Evolutionary conservation across 2,329 filamentous ascomycete genomes (phyloP).

Genomic region (Aspergillus sergii): DNA sequence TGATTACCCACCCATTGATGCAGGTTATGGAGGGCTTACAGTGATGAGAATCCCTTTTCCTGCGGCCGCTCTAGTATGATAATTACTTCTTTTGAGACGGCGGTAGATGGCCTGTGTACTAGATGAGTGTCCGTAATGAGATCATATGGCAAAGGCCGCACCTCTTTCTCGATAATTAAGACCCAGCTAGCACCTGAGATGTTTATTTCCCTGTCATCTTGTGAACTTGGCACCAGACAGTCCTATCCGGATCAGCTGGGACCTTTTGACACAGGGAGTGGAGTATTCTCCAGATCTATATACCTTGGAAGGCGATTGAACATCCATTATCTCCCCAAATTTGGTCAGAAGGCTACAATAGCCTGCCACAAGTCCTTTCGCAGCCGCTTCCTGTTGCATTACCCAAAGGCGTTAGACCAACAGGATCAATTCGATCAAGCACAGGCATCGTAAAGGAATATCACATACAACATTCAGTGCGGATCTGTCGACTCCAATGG

Average conservation of each 20-base stretch:
- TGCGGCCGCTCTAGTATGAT: constrained; percentile 46
- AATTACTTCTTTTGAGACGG: constrained; percentile 52
- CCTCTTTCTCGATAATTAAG: constrained; percentile 67
- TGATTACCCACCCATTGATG: not conserved
- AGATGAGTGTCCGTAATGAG: not conserved
- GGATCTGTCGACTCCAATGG: constrained; percentile 57
- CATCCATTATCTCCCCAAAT: constrained; percentile 38
- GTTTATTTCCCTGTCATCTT: constrained; percentile 49
- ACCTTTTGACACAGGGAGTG: not conserved
- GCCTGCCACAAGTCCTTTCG: constrained; percentile 48
- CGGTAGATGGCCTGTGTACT: constrained; percentile 59
- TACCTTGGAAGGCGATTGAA: constrained; percentile 37
- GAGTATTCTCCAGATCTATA: not conserved
- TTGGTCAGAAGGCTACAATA: constrained; percentile 30
- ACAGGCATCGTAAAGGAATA: not conserved
- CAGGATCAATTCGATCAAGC: not conserved
- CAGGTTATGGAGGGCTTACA: constrained; percentile 37
- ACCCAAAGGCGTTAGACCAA: not conserved
- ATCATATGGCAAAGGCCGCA: constrained; percentile 23
- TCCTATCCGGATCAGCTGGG: constrained; percentile 42
- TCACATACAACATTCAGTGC: constrained; percentile 60
- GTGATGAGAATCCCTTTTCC: constrained; percentile 59
- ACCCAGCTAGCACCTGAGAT: constrained; percentile 57
- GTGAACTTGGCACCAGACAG: constrained; percentile 54
- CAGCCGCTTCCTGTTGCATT: constrained; percentile 40